Evolutionary conservation across 306 rosid genomes (phyloP).

Genomic region (Rosa chinensis): DNA sequence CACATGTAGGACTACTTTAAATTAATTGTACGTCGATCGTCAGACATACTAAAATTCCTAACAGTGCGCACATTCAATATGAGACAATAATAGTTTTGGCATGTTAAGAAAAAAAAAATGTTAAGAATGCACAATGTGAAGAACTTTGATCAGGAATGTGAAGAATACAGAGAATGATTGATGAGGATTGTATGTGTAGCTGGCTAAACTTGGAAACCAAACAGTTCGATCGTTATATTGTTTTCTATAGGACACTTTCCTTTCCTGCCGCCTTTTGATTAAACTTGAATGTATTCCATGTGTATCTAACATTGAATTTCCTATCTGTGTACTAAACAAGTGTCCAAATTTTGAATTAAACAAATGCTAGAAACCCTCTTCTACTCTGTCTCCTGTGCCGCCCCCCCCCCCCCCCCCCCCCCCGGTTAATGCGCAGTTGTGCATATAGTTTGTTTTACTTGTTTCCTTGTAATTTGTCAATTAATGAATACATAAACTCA

Average conservation of each 20-base stretch:
- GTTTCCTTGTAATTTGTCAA: neutral
- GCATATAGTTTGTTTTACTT: conserved; percentile 5
- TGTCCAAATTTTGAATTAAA: no score
- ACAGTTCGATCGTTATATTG: neutral
- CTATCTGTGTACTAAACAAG: neutral
- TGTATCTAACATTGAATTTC: neutral
- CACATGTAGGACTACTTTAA: neutral
- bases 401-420: no score
- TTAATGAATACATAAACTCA: conserved; percentile 8
- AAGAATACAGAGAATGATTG: neutral
- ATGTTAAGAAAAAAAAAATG: neutral
- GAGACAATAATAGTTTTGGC: neutral
- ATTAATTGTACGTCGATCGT: neutral
- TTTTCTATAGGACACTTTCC: neutral
- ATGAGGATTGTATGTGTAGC: neutral
- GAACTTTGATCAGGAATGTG: neutral
- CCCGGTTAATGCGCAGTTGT: neutral
- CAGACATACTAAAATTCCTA: neutral
- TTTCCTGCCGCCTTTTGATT: neutral
- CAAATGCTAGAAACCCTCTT: neutral
- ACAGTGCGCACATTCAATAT: neutral
- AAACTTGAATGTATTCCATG: neutral
- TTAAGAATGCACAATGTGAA: neutral
- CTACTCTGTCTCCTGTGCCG: no score
- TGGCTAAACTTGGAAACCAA: neutral